These are phyloP conservation scores for Alternaria angustiovoidea DNA, from an alignment of 2,329 filamentous ascomycete species.

Conservation along the genomic window DNA sequence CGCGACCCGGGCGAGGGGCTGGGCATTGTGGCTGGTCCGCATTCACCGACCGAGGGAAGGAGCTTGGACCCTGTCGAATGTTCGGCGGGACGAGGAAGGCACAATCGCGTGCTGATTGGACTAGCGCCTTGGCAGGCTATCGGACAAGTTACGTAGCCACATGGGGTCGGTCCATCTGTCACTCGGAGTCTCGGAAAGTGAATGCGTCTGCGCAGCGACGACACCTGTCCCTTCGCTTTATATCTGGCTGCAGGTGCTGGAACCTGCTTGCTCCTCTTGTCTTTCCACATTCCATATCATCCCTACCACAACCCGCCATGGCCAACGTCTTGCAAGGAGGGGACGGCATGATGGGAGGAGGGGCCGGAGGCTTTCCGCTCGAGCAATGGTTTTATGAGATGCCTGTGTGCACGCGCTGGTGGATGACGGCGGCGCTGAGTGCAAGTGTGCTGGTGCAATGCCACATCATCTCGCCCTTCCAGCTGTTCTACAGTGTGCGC, in stretches of 20 bases:
- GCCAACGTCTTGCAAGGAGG: constrained; percentile 55
- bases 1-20: constrained; percentile 2
- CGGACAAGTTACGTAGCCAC: constrained; percentile 43
- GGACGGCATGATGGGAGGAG: constrained; percentile 56
- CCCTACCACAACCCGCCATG: constrained; percentile 41
- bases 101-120: constrained; percentile 8
- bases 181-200: neutral
- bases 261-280: neutral
- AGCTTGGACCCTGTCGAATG: too few species aligned
- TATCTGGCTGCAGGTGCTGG: neutral
- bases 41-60: neutral
- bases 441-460: constrained; percentile 92
- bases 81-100: neutral
- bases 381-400: constrained; percentile 99
- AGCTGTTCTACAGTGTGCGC: constrained; percentile 95
- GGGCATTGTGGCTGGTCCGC: constrained; percentile 35
- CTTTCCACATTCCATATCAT: too few species aligned
- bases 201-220: constrained; percentile 6
- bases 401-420: constrained; percentile 94
- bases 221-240: constrained; percentile 22
- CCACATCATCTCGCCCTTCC: constrained; percentile 88
- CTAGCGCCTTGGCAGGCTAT: constrained; percentile 21
- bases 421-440: constrained; percentile 90
- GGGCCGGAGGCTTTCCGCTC: constrained; percentile 75
- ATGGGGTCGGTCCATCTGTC: constrained; percentile 8